Evolutionary conservation across 2,329 filamentous ascomycete genomes (phyloP).

Genomic region (Bipolaris cookei): DNA sequence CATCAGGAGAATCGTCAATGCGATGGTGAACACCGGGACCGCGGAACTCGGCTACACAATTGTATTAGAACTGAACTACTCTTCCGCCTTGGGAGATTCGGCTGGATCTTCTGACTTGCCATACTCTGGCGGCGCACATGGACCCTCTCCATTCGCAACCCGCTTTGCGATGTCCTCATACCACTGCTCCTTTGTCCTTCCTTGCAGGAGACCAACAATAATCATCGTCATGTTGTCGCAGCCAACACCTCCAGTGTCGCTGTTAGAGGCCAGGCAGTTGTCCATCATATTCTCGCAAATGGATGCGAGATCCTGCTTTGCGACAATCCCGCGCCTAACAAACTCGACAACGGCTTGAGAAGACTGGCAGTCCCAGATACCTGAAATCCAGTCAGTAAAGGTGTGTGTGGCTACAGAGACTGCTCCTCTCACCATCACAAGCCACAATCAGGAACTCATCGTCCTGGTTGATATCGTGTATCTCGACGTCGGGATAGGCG

Average conservation of each 20-base stretch:
- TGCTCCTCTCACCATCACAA: constrained; percentile 48
- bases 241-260: constrained; percentile 94
- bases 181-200: constrained; percentile 96
- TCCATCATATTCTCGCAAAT: constrained; percentile 99
- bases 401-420: neutral
- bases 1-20: constrained; percentile 58
- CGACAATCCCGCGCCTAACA: constrained; percentile 92
- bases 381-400: constrained; percentile 56
- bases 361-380: constrained; percentile 99
- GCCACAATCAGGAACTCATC: constrained; percentile 76
- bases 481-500: constrained; percentile 90
- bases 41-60: constrained; percentile 56
- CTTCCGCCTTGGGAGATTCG: constrained; percentile 44
- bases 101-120: constrained; percentile 72
- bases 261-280: constrained; percentile 97
- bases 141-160: constrained; percentile 95
- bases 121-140: constrained; percentile 98
- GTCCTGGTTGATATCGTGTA: constrained; percentile 88
- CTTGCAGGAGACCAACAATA: constrained; percentile 85
- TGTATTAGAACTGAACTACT: constrained; percentile 48
- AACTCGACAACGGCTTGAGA: constrained; percentile 98
- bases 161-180: constrained; percentile 94
- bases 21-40: constrained; percentile 58
- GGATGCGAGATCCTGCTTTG: constrained; percentile 90
- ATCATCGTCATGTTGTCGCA: constrained; percentile 99